Percentiles rank a stretch among this genome's conserved stretches.
Evolutionary conservation across 768 basidiomycete species (phyloP).

Genomic region (Sistotremastrum suecicum): DNA sequence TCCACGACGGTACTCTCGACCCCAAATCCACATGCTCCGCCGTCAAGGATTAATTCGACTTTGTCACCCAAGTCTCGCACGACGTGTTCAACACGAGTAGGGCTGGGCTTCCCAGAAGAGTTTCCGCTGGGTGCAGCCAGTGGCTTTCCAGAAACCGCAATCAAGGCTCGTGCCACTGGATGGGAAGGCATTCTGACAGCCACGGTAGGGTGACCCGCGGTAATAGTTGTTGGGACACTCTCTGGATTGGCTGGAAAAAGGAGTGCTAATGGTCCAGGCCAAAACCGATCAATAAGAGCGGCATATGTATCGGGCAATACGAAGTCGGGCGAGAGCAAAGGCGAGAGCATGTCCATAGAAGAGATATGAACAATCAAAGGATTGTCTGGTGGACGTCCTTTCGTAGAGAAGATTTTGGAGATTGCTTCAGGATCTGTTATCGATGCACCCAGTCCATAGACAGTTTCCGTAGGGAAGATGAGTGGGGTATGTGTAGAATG

Average conservation of each 20-base stretch:
- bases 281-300: conserved; percentile 68
- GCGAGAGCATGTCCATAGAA: conserved; percentile 63
- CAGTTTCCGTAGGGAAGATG: conserved; percentile 94
- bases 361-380: conserved; percentile 96
- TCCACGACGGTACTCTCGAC: conserved; percentile 95
- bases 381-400: conserved; percentile 90
- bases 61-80: conserved; percentile 53
- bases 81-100: conserved; percentile 83
- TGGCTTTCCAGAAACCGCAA: conserved; percentile 57
- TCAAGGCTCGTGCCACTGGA: conserved; percentile 81
- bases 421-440: conserved; percentile 56
- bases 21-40: conserved; percentile 82
- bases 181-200: conserved; percentile 93
- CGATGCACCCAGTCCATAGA: conserved; percentile 91
- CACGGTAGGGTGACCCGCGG: conserved; percentile 66
- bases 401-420: conserved; percentile 67
- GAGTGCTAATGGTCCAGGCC: conserved; percentile 91
- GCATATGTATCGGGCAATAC: conserved; percentile 50
- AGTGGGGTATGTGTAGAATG: conserved; percentile 39
- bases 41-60: conserved; percentile 72
- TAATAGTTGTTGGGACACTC: conserved; percentile 59
- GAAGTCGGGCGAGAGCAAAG: conserved; percentile 58
- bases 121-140: conserved; percentile 95
- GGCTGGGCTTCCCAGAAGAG: conserved; percentile 85
- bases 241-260: conserved; percentile 65